Conservation (phyloP, 1,284 basidiomycete genomes). For the Cryptococcus wingfieldii region DNA sequence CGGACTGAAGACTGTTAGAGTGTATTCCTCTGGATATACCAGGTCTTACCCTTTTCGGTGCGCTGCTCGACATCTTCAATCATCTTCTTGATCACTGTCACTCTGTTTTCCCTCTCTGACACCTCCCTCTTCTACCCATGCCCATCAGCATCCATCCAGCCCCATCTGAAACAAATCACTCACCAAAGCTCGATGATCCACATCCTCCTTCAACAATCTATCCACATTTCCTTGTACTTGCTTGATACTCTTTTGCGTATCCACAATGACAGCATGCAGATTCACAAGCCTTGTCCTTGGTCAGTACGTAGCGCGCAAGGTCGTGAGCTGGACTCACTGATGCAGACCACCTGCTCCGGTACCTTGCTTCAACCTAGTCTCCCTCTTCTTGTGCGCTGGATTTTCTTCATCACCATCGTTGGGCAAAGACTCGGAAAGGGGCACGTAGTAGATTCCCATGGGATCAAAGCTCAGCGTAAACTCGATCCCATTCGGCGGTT, state of each 20-base stretch:
- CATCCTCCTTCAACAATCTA: constrained; percentile 53
- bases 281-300: constrained; percentile 58
- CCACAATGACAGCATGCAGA: constrained; percentile 63
- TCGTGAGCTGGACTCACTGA: constrained; percentile 31
- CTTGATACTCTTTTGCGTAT: constrained; percentile 60
- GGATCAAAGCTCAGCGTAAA: constrained; percentile 30
- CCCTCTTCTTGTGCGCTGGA: constrained; percentile 35
- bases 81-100: constrained; percentile 16
- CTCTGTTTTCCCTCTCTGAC: constrained; percentile 27
- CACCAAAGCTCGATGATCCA: constrained; percentile 53
- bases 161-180: background rate
- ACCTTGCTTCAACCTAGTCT: constrained; percentile 48
- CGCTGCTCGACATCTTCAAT: constrained; percentile 8
- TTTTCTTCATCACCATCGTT: constrained; percentile 3
- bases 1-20: background rate
- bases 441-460: constrained; percentile 26
- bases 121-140: constrained; percentile 49
- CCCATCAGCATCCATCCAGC: constrained; percentile 7
- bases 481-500: constrained; percentile 27
- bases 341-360: constrained; percentile 40
- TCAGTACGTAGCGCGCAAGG: background rate
- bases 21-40: background rate
- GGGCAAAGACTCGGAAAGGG: background rate
- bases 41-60: constrained; percentile 27
- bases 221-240: constrained; percentile 59